A percentile compares a stretch with the other conserved stretches of the same genome.
phyloP scores from a whole-genome alignment of 495 filamentous ascomycete genomes.

The Chaetomium fimeti region DNA sequence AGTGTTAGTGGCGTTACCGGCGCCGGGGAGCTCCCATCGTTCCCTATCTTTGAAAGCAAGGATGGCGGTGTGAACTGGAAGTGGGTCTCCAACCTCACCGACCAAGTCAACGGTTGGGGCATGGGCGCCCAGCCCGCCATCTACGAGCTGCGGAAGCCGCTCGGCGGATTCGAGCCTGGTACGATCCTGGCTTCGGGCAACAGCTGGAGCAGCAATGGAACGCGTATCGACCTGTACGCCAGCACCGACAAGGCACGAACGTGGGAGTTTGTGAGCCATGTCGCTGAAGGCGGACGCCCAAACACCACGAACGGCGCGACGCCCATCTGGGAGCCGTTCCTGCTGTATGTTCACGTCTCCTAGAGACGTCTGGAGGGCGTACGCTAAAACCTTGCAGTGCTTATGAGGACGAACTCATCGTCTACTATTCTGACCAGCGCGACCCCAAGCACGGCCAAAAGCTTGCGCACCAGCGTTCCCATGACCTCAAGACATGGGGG shows the following conservation, averaged over 20 bases:
- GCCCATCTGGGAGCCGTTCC: conserved; percentile 69
- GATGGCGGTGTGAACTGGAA: conserved; percentile 63
- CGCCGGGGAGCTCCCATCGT: conserved; percentile 54
- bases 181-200: conserved; percentile 64
- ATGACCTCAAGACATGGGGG: conserved; percentile 59
- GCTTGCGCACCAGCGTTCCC: conserved; percentile 60
- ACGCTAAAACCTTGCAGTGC: conserved; percentile 7
- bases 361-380: too few relatives aligned
- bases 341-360: conserved; percentile 43
- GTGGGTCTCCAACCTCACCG: conserved; percentile 59
- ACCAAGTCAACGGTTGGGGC: conserved; percentile 62
- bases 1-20: conserved; percentile 65
- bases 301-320: conserved; percentile 61
- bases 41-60: conserved; percentile 62
- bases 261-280: conserved; percentile 65
- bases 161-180: conserved; percentile 58
- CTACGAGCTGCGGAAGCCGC: conserved; percentile 54
- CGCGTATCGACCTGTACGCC: conserved; percentile 67
- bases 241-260: conserved; percentile 57
- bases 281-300: conserved; percentile 62
- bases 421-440: conserved; percentile 70
- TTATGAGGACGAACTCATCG: conserved; percentile 56
- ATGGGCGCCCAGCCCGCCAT: conserved; percentile 68
- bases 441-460: conserved; percentile 66
- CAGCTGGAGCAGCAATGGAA: conserved; percentile 53